Evolutionary conservation across 306 rosid genomes (phyloP).

Genomic region (Prunus fruticosa): DNA sequence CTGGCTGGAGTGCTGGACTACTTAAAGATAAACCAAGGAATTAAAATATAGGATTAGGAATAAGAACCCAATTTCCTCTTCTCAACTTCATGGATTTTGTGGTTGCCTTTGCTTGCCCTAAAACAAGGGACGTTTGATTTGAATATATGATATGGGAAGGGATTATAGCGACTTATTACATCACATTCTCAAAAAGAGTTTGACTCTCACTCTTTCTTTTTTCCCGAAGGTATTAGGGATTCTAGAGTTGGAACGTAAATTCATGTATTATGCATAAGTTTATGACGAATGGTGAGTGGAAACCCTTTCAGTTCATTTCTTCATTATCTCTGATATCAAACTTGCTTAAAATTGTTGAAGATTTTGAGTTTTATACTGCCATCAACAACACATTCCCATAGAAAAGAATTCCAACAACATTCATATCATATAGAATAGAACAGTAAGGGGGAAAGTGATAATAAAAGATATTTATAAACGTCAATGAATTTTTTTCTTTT

Average conservation of each 20-base stretch:
- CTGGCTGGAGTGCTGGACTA: conserved; percentile 4
- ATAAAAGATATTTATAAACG: background rate
- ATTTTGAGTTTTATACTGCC: too few species aligned
- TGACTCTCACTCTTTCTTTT: background rate
- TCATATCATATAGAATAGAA: background rate
- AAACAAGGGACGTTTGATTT: conserved; percentile 4
- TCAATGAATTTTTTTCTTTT: background rate
- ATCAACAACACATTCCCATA: too few species aligned
- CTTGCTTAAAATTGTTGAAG: too few species aligned
- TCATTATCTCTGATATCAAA: too few species aligned
- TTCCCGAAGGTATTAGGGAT: too few species aligned
- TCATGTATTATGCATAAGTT: background rate
- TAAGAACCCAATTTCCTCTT: background rate
- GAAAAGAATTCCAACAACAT: background rate
- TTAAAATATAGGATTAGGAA: background rate
- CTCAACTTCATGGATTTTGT: background rate
- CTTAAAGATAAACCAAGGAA: background rate
- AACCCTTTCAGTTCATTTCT: background rate
- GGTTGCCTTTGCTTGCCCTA: conserved; percentile 14
- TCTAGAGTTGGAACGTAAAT: background rate
- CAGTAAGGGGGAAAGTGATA: too few species aligned
- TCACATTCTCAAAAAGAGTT: background rate
- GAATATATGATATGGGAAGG: background rate
- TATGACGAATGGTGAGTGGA: background rate
- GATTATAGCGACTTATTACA: too few species aligned